Base-by-base conservation (phyloP, 2,329 filamentous ascomycete species). In the Fusarium falciforme region DNA sequence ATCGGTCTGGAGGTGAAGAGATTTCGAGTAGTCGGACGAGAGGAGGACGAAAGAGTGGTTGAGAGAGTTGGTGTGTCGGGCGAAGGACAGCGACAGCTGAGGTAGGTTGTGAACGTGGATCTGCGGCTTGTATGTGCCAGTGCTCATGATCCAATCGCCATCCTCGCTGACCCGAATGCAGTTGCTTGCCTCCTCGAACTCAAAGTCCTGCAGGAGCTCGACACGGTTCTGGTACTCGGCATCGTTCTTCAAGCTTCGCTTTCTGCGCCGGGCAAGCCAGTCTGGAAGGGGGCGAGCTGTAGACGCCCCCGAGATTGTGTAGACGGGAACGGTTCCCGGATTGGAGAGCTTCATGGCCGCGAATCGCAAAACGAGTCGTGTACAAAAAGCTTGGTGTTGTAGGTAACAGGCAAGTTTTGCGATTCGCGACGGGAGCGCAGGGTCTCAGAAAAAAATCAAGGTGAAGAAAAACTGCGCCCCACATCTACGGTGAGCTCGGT, bases 141-240 rank as follows among this genome's bases (percentile, higher is more conserved):
- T 97, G 79, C 94, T 97, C 94, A 98, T 96, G 44, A 96, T 91
- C 95, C 96, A 99, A 81, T 98, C 93, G 58, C 96, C 96, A 89
- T 99, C 96, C 67, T 98, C 95, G 78, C 94, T 98, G 72, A 96
- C 90, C 59, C 94, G 90, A 72, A 99, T 91, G 81, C 96, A 98
- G 76, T 92, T 91, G 80, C 95, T 98, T 44, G 97, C 96, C 84
- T 98, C 95, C 79, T 98, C 95, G 79, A 99, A 98, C 80, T 97
- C 95, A 82, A 99, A 99, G 81, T 99, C 96, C 80, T 99, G 96
- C 40, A 99, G 89, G 66, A 99, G 88, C 83, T 99, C 96, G 77
- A 99, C 92, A 75, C 96, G 93, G 82, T 95, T 98, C 73, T 95
- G 93, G 84, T 96, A 98, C 81, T 98, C 96, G 69, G 93, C 88